Evolutionary conservation across 257 asterid genomes (phyloP).

Genomic region (Plantago elongata): DNA sequence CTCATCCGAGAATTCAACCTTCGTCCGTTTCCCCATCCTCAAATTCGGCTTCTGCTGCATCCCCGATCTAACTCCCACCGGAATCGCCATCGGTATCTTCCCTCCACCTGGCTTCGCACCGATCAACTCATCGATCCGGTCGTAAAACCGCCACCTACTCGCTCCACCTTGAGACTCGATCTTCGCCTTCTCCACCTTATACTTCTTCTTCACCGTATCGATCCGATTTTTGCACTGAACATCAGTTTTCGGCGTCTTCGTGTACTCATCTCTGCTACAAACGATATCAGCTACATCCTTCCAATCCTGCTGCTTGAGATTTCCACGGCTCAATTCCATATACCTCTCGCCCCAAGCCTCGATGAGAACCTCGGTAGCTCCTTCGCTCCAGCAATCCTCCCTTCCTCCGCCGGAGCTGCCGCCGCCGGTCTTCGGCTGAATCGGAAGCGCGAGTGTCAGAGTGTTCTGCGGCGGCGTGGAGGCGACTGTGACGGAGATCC

Average conservation of each 20-base stretch:
- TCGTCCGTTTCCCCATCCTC: slow-evolving; percentile 26
- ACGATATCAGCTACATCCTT: slow-evolving; percentile 81
- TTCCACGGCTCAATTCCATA: slow-evolving; percentile 77
- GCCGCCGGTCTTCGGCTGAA: slow-evolving; percentile 30
- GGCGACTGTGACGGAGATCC: slow-evolving; percentile 77
- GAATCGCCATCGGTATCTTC: slow-evolving; percentile 33
- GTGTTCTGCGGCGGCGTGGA: slow-evolving; percentile 41
- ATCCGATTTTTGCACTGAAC: slow-evolving; percentile 91
- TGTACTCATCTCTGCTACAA: slow-evolving; percentile 45
- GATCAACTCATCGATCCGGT: slow-evolving; percentile 55
- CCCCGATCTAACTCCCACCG: slow-evolving; percentile 37
- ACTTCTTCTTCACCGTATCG: slow-evolving; percentile 91
- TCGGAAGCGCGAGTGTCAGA: slow-evolving; percentile 65
- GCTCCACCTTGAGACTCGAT: slow-evolving; percentile 52
- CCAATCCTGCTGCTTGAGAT: slow-evolving; percentile 90
- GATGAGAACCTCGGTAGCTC: slow-evolving; percentile 64
- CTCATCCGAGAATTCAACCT: slow-evolving; percentile 33
- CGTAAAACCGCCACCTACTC: slow-evolving; percentile 65
- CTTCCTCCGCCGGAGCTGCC: slow-evolving; percentile 39
- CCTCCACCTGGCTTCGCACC: slow-evolving; percentile 31
- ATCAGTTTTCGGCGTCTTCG: slow-evolving; percentile 65
- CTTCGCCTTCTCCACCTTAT: slow-evolving; percentile 80
- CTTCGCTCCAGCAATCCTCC: slow-evolving; percentile 98
- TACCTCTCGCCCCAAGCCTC: slow-evolving; percentile 90
- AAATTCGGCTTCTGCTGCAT: slow-evolving; percentile 13